Evolutionary conservation across 257 asterid species (phyloP), one percentile per base, ranked within the genome.

Genomic region (Lantana camara): DNA sequence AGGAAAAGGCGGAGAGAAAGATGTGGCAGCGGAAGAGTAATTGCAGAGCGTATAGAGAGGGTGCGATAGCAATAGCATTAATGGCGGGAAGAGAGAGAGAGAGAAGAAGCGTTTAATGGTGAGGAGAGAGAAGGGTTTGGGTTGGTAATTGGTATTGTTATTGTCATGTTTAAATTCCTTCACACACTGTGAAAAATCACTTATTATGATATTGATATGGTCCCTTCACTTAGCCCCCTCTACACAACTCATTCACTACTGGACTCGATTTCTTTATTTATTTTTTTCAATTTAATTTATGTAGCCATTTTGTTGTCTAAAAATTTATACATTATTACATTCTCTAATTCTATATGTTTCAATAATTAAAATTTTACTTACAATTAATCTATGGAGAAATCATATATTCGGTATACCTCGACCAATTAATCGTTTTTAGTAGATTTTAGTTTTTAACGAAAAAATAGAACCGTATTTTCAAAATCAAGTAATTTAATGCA

Each of bases 11-110:
- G 55, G 41, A 63, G 64, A 63, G 64, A 68, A 35, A 68, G 82
- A 72, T 70, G 85, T 52, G 80, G 85, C 77, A 80, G 89, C 50
- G 74, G 44, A 69, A 88, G 91, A 87, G 94, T 90, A 52, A 87
- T 47, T 86, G 89, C 88, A 80, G 81, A 75, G 83, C 71, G 84
- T 70, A 78, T 83, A 79, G 83, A 82, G 87, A 82, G 79, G 96
- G 81, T 86, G 93, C 60, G 77, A 79, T 68, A 17, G 91, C 97
- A 90, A 79, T 68, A 17, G 91, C 97, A 90, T 90, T 86, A 58
- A 89, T 84, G 91, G 89, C 62, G 85, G 46, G 15, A 48, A 19
- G 73, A 34, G 73, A 57, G 60, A 50, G 45, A 46, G 65, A 60
- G 63, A 51, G 63, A 44, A 63, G 27, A 16, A 32, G 45, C 27